A percentile compares a stretch with the other conserved stretches of the same genome.
phyloP scores from a whole-genome alignment of 495 filamentous ascomycete species.

The Annulohypoxylon maeteangense region DNA sequence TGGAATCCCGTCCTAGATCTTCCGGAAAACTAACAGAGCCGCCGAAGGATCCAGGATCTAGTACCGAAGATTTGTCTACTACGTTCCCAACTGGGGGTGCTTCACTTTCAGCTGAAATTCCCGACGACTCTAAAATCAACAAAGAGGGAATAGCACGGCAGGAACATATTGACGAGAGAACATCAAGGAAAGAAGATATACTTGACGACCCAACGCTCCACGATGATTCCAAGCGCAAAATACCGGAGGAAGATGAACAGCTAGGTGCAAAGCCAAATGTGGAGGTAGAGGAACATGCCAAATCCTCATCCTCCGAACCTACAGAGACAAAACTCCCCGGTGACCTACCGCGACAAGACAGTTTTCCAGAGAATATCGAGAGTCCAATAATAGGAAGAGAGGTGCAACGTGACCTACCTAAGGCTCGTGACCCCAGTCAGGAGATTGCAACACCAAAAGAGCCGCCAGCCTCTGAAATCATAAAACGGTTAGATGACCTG shows the following conservation, averaged over 20 bases:
- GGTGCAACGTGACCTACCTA: conserved; percentile 32
- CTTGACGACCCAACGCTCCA: conserved; percentile 59
- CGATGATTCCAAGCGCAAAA: conserved; percentile 63
- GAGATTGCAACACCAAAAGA: conserved; percentile 17
- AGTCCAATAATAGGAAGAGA: conserved; percentile 37
- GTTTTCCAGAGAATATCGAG: conserved; percentile 21
- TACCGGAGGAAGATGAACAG: conserved; percentile 45
- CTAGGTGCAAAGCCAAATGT: conserved; percentile 36
- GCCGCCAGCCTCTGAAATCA: conserved; percentile 31
- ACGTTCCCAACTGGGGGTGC: conserved; percentile 45
- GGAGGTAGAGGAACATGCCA: conserved; percentile 6
- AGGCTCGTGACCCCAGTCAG: conserved; percentile 10
- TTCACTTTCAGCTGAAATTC: conserved; percentile 42
- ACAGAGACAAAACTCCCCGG: conserved; percentile 9
- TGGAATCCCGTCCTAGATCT: conserved; percentile 26
- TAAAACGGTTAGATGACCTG: conserved; percentile 36
- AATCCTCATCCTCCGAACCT: conserved; percentile 2
- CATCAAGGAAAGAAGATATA: conserved; percentile 52
- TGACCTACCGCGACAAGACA: neutral
- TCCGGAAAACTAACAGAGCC: conserved; percentile 23
- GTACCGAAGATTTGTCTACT: conserved; percentile 30
- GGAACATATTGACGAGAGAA: conserved; percentile 47
- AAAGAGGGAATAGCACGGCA: conserved; percentile 42
- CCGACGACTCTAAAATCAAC: conserved; percentile 41
- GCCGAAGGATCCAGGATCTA: conserved; percentile 27